Percentiles rank a stretch among this genome's conserved stretches.
Evolutionary conservation across 352 stramenopile genomes (phyloP).

Genomic region (Globisporangium heterothallicum): DNA sequence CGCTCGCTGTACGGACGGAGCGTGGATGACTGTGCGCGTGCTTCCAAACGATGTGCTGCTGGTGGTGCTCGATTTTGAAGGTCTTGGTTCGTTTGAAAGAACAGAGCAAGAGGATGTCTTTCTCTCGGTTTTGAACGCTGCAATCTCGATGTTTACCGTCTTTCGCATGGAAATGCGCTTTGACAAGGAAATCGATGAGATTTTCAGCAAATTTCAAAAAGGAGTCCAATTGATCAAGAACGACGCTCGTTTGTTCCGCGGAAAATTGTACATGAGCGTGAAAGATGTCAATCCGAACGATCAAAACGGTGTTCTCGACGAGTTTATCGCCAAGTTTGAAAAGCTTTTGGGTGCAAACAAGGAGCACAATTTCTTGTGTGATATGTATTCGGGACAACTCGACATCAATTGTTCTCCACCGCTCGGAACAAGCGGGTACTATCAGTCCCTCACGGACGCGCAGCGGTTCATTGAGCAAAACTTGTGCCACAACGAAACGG

Average conservation of each 20-base stretch:
- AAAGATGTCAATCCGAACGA: slow-evolving; percentile 76
- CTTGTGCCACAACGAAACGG: slow-evolving; percentile 12
- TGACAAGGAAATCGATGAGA: slow-evolving; percentile 65
- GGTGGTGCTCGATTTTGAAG: slow-evolving; percentile 79
- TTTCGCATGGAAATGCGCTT: slow-evolving; percentile 77
- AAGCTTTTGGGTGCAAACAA: slow-evolving; percentile 40
- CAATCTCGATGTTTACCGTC: slow-evolving; percentile 64
- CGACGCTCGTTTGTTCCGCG: slow-evolving; percentile 53
- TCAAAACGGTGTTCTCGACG: slow-evolving; percentile 30
- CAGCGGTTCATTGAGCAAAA: slow-evolving; percentile 28
- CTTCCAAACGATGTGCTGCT: slow-evolving; percentile 38
- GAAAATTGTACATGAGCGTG: slow-evolving; percentile 59
- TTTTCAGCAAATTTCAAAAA: slow-evolving; percentile 70
- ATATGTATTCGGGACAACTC: slow-evolving; percentile 58
- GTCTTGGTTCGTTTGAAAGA: slow-evolving; percentile 63
- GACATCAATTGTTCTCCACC: slow-evolving; percentile 67
- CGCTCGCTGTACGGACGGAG: slow-evolving; percentile 54
- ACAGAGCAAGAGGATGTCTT: slow-evolving; percentile 76
- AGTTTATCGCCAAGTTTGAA: slow-evolving; percentile 49
- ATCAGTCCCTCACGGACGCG: slow-evolving; percentile 43
- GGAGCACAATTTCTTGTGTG: slow-evolving; percentile 52
- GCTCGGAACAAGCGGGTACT: slow-evolving; percentile 60
- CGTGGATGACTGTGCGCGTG: slow-evolving; percentile 54
- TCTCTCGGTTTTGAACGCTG: slow-evolving; percentile 64
- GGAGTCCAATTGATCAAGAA: slow-evolving; percentile 56